Conservation (phyloP, 805 yeast genomes). For the Ogataea pini region DNA sequence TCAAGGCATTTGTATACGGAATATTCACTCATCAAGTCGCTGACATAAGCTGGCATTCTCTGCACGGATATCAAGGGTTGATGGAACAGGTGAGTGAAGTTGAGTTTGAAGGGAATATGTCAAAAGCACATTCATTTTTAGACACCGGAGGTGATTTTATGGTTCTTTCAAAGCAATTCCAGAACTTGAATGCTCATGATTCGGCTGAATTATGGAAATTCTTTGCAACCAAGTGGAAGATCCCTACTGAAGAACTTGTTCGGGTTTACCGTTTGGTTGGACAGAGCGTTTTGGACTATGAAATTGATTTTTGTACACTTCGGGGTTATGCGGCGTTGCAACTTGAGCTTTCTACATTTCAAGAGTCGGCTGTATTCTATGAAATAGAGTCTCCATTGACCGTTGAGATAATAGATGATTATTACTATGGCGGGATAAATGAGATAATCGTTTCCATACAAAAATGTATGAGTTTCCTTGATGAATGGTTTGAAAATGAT, state of each 20-base stretch:
- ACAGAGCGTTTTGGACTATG: slow-evolving; percentile 32
- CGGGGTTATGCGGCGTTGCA: slow-evolving; percentile 54
- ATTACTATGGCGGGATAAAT: slow-evolving; percentile 53
- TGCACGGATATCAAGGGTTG: slow-evolving; percentile 56
- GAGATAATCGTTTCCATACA: slow-evolving; percentile 45
- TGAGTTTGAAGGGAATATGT: slow-evolving; percentile 54
- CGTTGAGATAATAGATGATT: slow-evolving; percentile 43
- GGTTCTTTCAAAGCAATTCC: slow-evolving; percentile 40
- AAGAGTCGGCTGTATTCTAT: slow-evolving; percentile 13
- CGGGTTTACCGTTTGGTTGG: slow-evolving; percentile 43
- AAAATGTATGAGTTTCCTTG: slow-evolving; percentile 40
- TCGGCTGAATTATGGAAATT: slow-evolving; percentile 19
- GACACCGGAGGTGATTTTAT: slow-evolving; percentile 70
- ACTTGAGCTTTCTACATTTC: slow-evolving; percentile 41
- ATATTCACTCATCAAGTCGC: slow-evolving; percentile 61
- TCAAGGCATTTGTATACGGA: slow-evolving; percentile 61
- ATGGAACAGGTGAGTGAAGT: slow-evolving; percentile 47
- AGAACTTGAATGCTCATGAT: slow-evolving; percentile 24
- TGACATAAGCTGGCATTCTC: slow-evolving; percentile 70
- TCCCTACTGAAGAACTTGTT: slow-evolving; percentile 46
- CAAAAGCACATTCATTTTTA: slow-evolving; percentile 52
- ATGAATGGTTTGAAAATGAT: slow-evolving; percentile 42
- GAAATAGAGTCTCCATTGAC: slow-evolving; percentile 44
- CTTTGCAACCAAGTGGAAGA: slow-evolving; percentile 39
- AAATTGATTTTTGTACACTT: slow-evolving; percentile 50